Base-by-base conservation (phyloP, 495 filamentous ascomycete species). In the Daldinia caldariorum region DNA sequence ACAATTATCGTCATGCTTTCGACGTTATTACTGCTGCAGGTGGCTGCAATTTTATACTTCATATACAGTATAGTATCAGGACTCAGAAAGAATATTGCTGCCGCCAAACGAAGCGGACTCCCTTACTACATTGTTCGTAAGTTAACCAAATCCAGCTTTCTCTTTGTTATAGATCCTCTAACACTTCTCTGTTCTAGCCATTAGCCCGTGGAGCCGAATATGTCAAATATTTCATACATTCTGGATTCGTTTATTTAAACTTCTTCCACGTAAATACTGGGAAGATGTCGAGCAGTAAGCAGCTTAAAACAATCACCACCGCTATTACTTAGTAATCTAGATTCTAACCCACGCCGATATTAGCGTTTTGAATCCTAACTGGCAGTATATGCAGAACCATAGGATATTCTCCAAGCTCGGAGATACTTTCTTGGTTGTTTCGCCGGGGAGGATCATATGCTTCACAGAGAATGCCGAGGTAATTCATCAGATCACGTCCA, bases 391-490 rank as follows among this genome's bases (percentile, higher is more conserved):
- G 12, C 67, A 73, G 1, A 74, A 75, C 26, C 79, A 82, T 41
- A 69, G 67, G 57, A 63, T 78, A 26, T 85, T 80, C 29, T 73
- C 80, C 7, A 73, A 75, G 16, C 65, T 79, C 20, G 78, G 77
- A 9, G 79, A 82, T 47, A 80, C 81, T 13, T 88, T 92, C 73
- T 32, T 91, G 4, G 72, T 84, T 34, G 87, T 87, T 2, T 79
- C 83, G 0, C 87, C 89, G 1, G 76, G 74, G 9, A 70, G 60
- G 14, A 76, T 85, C 16, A 67, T 80, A 22, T 61, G 88, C 37
- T 85, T 80, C 50, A 85, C 84, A 0, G 83, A 85, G 22, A 83
- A 85, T 74, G 81, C 90, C 29, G 86, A 88, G 32, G 83, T 84
- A 12, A 86, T 91, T 59, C 80, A 80, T 59, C 85, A 89, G 72